Evolutionary conservation across 1,284 basidiomycete species (phyloP), one percentile per base, ranked within the genome.

Genomic region (Pholiota adiposa): DNA sequence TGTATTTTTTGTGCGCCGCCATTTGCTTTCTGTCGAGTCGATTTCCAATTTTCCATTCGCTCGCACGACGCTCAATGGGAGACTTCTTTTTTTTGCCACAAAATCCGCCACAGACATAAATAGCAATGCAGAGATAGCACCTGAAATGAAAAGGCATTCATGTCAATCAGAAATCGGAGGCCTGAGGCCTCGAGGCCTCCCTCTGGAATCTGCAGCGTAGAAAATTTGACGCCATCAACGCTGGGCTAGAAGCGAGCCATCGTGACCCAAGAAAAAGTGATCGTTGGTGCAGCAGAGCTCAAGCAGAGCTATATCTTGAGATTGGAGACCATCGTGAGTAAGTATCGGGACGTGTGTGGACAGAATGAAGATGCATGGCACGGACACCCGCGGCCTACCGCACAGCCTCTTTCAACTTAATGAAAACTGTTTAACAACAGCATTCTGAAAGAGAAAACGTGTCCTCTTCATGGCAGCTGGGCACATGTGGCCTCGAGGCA

Each of bases 361-460:
- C 23, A 46, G 14, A 25, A 46, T 27, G 43, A 27, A 46, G 43
- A 46, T 14, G 36, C 9, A 38, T 38, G 36, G 36, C 36, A 38
- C 36, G 36, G 36, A 38, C 4, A 16, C 36, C 36, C 4, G 36
- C 36, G 36, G 36, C 4, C 36, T n/a, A 38, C 36, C 36, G 36
- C 33, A 50, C 48, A 50, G 48, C 48, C 48, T 50, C 31, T n/a
- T n/a, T 11, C 16, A 38, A 31, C 29, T 50, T 50, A 50, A 50
- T 50, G 48, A 50, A 50, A 31, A 11, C 11, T 31, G 27, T 31
- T 33, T 33, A 21, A 27, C 29, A 33, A 27, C 48, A 18, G 19
- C 31, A 31, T 31, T 33, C n/a, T 50, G 48, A 50, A 34, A 14
- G 8, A 31, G 43, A 34, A 48, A 48, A 50, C 48, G 48, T 50